These are phyloP conservation scores for Bruguiera hainesii DNA, from an alignment of 441 rosid species.

Conservation along the genomic window DNA sequence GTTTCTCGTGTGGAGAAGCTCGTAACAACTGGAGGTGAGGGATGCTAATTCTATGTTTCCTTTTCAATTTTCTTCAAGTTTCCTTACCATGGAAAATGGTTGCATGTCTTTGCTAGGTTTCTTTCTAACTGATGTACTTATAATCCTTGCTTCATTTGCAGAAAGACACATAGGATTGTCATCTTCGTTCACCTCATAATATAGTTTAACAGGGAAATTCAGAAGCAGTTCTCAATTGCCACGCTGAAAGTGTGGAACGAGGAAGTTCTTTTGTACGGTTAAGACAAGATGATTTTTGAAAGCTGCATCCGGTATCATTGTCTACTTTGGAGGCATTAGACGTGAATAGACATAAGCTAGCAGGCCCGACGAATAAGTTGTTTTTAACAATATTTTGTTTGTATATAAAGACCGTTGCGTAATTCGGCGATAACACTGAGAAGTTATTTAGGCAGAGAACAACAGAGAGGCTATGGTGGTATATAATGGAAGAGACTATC, in stretches of 20 bases:
- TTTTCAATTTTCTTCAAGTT: neutral
- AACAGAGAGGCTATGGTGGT: too few relatives aligned
- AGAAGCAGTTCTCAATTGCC: neutral
- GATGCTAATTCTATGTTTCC: neutral
- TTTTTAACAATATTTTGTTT: too few relatives aligned
- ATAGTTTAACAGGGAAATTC: constrained; percentile 15
- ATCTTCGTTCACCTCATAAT: constrained; percentile 40
- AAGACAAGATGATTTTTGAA: constrained; percentile 27
- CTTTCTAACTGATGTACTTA: neutral
- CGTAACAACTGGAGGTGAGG: constrained; percentile 80
- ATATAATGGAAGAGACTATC: too few relatives aligned
- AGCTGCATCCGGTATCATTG: neutral
- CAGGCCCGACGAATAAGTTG: too few relatives aligned
- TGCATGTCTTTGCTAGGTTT: neutral
- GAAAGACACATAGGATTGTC: constrained; percentile 81
- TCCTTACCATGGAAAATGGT: neutral
- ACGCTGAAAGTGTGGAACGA: constrained; percentile 7
- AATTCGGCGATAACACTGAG: too few relatives aligned
- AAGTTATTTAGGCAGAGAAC: too few relatives aligned
- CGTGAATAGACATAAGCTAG: too few relatives aligned
- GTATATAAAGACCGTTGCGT: too few relatives aligned
- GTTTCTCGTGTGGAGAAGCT: constrained; percentile 94
- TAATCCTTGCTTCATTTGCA: constrained; percentile 31
- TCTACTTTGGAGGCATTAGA: too few relatives aligned
- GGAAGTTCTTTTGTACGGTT: constrained; percentile 39